A percentile compares a stretch with the other conserved stretches of the same genome.
phyloP scores from a whole-genome alignment of 805 yeast genomes.

The Cyberlindnera veronae region DNA sequence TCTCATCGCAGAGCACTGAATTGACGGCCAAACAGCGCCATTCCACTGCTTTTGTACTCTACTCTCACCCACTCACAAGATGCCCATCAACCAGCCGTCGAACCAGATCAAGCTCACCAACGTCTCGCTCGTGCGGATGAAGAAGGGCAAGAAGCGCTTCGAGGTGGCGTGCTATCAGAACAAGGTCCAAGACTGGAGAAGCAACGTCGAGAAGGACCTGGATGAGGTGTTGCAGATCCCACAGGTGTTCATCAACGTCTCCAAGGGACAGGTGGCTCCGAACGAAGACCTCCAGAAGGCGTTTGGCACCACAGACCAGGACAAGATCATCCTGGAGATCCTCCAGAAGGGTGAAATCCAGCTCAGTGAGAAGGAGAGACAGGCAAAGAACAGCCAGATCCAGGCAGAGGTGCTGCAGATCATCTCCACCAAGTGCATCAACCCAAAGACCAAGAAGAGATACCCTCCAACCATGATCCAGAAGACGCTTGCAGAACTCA shows the following conservation, averaged over 20 bases:
- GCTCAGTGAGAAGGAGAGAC: conserved; percentile 89
- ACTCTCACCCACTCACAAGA: conserved; percentile 20
- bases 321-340: conserved; percentile 75
- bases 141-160: conserved; percentile 85
- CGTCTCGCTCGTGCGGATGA: conserved; percentile 88
- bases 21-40: no score
- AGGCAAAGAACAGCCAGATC: conserved; percentile 64
- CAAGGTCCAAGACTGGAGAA: conserved; percentile 93
- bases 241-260: conserved; percentile 89
- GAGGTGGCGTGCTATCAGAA: conserved; percentile 97
- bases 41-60: no score
- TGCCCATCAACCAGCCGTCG: conserved; percentile 81
- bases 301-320: conserved; percentile 74
- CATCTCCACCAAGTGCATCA: conserved; percentile 85
- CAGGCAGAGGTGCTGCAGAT: conserved; percentile 80
- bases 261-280: conserved; percentile 91
- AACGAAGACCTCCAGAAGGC: conserved; percentile 72
- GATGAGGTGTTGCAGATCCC: conserved; percentile 96
- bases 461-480: conserved; percentile 94
- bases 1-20: no score
- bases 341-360: conserved; percentile 91
- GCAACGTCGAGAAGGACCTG: conserved; percentile 83
- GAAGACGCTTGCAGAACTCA: conserved; percentile 73
- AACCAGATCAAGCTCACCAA: conserved; percentile 89
- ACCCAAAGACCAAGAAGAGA: conserved; percentile 84